A percentile compares a stretch with the other conserved stretches of the same genome.
Conservation (phyloP, 129 eudicot species). For the Gnaphalium uliginosum region DNA sequence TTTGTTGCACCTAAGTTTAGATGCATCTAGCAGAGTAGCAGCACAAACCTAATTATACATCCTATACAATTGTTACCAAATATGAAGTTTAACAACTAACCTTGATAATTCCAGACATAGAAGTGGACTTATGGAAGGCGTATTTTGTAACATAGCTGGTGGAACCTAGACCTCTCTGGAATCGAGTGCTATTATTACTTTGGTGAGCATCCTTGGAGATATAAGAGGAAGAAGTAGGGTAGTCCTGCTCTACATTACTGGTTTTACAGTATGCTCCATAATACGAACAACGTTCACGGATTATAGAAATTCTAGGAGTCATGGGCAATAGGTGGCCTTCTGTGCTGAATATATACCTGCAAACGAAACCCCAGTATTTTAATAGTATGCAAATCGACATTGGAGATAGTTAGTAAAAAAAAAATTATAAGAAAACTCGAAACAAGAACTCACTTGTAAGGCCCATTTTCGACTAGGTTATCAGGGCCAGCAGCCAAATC, state of each 20-base stretch:
- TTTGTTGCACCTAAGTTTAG: no score
- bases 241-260: conserved; percentile 39
- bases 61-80: neutral
- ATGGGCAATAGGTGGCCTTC: conserved; percentile 93
- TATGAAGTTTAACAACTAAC: conserved; percentile 33
- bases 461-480: conserved; percentile 91
- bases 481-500: conserved; percentile 95
- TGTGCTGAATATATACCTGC: conserved; percentile 86
- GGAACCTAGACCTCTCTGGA: conserved; percentile 39
- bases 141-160: conserved; percentile 39
- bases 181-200: conserved; percentile 43
- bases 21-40: no score
- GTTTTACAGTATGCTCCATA: conserved; percentile 72
- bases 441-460: conserved; percentile 71
- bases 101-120: conserved; percentile 66
- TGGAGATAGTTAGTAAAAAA: neutral
- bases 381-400: neutral
- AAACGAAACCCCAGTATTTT: neutral
- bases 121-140: conserved; percentile 38
- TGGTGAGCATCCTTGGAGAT: conserved; percentile 39
- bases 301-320: conserved; percentile 85
- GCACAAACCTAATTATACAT: no score
- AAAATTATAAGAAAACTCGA: neutral
- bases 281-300: conserved; percentile 73
- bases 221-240: conserved; percentile 32